Evolutionary conservation across 768 basidiomycete species (phyloP).

Genomic region (Xerocomellus dryophilus): DNA sequence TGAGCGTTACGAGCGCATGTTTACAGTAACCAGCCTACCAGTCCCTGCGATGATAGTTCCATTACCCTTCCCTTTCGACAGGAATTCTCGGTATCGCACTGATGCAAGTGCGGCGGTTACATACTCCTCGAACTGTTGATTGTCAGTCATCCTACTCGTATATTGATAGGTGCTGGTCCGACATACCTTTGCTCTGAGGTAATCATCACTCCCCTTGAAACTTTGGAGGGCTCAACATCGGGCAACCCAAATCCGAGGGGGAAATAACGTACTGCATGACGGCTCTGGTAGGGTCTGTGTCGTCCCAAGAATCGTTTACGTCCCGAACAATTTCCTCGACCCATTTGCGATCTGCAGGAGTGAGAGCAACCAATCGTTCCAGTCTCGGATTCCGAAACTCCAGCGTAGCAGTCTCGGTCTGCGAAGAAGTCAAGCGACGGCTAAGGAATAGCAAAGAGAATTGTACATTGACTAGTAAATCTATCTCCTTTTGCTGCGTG

Average conservation of each 20-base stretch:
- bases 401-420: constrained; percentile 85
- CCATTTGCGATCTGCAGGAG: constrained; percentile 95
- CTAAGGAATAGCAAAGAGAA: background rate
- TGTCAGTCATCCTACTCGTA: background rate
- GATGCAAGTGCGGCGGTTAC: constrained; percentile 83
- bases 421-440: constrained; percentile 1
- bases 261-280: constrained; percentile 60
- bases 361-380: constrained; percentile 75
- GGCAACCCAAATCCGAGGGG: background rate
- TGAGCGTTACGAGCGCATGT: constrained; percentile 19
- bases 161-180: background rate
- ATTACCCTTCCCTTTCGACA: constrained; percentile 59
- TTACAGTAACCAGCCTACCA: constrained; percentile 29
- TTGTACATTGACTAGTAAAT: constrained; percentile 81
- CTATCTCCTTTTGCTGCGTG: constrained; percentile 88
- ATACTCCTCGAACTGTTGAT: constrained; percentile 81
- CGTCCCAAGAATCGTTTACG: constrained; percentile 79
- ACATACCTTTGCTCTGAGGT: constrained; percentile 76
- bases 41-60: constrained; percentile 68
- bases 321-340: constrained; percentile 91
- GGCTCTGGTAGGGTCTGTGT: constrained; percentile 53
- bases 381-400: constrained; percentile 84
- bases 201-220: constrained; percentile 96
- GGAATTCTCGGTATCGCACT: constrained; percentile 87
- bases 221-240: constrained; percentile 36